Percentiles rank a stretch among this genome's conserved stretches.
phyloP scores from a whole-genome alignment of 306 rosid species.

The Phaseolus lunatus region DNA sequence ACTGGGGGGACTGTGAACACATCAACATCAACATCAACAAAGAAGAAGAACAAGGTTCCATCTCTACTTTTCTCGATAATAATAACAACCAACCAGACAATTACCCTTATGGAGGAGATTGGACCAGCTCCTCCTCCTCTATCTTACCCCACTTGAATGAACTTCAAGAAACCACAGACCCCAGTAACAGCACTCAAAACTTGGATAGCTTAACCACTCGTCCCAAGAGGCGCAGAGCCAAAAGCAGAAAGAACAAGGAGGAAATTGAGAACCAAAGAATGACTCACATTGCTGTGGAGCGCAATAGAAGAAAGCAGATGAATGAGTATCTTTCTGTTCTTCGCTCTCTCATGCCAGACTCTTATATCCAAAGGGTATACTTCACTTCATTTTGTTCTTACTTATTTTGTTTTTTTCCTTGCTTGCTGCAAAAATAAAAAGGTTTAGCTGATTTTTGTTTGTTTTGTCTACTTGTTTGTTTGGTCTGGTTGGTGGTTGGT shows the following conservation, averaged over 20 bases:
- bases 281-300: slow-evolving; percentile 97
- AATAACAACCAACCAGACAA: slow-evolving; percentile 50
- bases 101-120: slow-evolving; percentile 47
- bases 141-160: slow-evolving; percentile 46
- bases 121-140: slow-evolving; percentile 50
- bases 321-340: slow-evolving; percentile 91
- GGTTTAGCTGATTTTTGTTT: not conserved
- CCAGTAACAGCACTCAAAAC: slow-evolving; percentile 29
- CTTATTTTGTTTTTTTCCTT: not conserved
- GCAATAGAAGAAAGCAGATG: slow-evolving; percentile 92
- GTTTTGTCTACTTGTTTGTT: not conserved
- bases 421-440: not conserved
- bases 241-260: slow-evolving; percentile 76
- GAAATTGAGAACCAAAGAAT: slow-evolving; percentile 96
- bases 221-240: slow-evolving; percentile 77
- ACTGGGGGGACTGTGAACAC: slow-evolving; percentile 44
- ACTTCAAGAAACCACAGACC: slow-evolving; percentile 34
- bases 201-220: slow-evolving; percentile 48
- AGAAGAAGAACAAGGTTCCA: slow-evolving; percentile 43
- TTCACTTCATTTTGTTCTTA: not conserved
- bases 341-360: slow-evolving; percentile 88
- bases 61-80: slow-evolving; percentile 50
- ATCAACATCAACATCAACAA: slow-evolving; percentile 26
- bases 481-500: slow-evolving; percentile 22
- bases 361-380: slow-evolving; percentile 92